phyloP scores from a whole-genome alignment of 177 flowering plant species.

The Vitis hybrid region DNA sequence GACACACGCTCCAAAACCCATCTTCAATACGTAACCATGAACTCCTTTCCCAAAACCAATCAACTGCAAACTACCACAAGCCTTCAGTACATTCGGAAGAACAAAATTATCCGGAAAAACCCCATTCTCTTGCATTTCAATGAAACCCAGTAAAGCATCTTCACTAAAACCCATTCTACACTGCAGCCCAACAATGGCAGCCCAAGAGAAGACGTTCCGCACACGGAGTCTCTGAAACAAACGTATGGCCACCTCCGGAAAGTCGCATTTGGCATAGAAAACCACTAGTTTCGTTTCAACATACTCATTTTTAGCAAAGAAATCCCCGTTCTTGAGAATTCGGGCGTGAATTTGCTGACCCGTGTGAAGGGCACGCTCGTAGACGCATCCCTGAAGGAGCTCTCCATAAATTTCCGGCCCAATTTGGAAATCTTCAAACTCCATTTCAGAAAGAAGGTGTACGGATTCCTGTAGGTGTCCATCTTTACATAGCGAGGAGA shows the following conservation, averaged over 20 bases:
- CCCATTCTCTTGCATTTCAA: slow-evolving; percentile 52
- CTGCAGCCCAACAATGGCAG: slow-evolving; percentile 64
- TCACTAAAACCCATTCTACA: slow-evolving; percentile 48
- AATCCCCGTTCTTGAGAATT: slow-evolving; percentile 53
- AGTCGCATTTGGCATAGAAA: slow-evolving; percentile 64
- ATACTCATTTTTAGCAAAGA: slow-evolving; percentile 48
- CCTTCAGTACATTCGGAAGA: slow-evolving; percentile 64
- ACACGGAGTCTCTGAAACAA: slow-evolving; percentile 37
- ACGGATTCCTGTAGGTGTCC: slow-evolving; percentile 45
- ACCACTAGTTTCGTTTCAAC: slow-evolving; percentile 59
- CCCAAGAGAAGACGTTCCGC: slow-evolving; percentile 71
- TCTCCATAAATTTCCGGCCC: slow-evolving; percentile 68
- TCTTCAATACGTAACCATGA: slow-evolving; percentile 65
- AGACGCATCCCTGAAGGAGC: slow-evolving; percentile 67
- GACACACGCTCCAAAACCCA: slow-evolving; percentile 54
- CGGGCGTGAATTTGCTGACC: slow-evolving; percentile 75
- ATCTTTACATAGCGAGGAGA: slow-evolving; percentile 54
- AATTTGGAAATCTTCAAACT: slow-evolving; percentile 18
- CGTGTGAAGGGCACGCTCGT: slow-evolving; percentile 38
- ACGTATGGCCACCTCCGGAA: slow-evolving; percentile 22
- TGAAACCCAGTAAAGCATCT: slow-evolving; percentile 43
- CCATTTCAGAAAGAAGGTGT: slow-evolving; percentile 45
- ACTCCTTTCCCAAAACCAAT: slow-evolving; percentile 55
- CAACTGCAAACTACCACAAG: slow-evolving; percentile 53
- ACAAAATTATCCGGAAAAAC: slow-evolving; percentile 64